Conservation (phyloP, 2,329 filamentous ascomycete genomes). For the Aspergillus bombycis region DNA sequence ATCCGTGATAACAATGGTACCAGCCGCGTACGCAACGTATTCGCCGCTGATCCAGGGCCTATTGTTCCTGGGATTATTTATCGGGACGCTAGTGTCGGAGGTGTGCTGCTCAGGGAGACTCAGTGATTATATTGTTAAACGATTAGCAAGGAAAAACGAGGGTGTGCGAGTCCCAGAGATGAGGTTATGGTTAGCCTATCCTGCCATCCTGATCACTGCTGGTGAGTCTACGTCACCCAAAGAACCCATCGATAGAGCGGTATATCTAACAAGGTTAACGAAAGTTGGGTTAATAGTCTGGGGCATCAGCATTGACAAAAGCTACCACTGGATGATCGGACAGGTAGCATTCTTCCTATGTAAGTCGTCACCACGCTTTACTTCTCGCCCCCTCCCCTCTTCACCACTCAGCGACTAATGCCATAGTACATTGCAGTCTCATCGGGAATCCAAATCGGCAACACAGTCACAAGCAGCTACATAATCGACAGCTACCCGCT, state of each 20-base stretch:
- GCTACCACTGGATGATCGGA: slow-evolving; percentile 61
- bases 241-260: background rate
- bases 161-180: slow-evolving; percentile 55
- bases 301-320: slow-evolving; percentile 57
- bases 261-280: background rate
- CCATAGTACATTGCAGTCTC: slow-evolving; percentile 42
- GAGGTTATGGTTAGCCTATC: slow-evolving; percentile 60
- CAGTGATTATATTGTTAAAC: slow-evolving; percentile 56
- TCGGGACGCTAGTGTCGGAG: slow-evolving; percentile 58
- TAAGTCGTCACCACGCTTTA: slow-evolving; percentile 32
- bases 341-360: slow-evolving; percentile 60
- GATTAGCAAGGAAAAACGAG: slow-evolving; percentile 48
- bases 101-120: slow-evolving; percentile 56
- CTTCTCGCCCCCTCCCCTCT: background rate
- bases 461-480: slow-evolving; percentile 57
- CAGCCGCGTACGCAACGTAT: slow-evolving; percentile 55
- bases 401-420: background rate
- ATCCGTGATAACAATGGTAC: slow-evolving; percentile 57
- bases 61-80: slow-evolving; percentile 56
- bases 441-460: slow-evolving; percentile 60
- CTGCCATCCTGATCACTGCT: slow-evolving; percentile 52
- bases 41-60: slow-evolving; percentile 56
- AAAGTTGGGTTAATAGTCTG: slow-evolving; percentile 56
- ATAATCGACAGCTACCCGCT: slow-evolving; percentile 60
- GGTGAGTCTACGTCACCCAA: slow-evolving; percentile 26